Percentiles rank a stretch among this genome's conserved stretches.
phyloP scores from a whole-genome alignment of 2,329 filamentous ascomycete species.

The Arthrobotrys sphaeroides region DNA sequence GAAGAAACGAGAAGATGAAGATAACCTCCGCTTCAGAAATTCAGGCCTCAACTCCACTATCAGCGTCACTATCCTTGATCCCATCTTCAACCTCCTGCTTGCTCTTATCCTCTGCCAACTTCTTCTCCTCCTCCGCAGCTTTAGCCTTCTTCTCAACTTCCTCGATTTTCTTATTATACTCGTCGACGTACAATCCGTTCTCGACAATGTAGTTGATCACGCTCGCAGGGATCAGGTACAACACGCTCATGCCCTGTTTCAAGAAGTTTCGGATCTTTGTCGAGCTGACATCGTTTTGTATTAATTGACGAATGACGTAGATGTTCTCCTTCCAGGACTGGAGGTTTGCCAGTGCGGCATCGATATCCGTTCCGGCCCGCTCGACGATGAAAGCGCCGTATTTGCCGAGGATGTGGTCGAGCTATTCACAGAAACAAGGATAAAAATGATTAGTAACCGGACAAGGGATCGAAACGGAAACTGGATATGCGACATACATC shows the following conservation, averaged over 20 bases:
- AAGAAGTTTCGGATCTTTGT: slow-evolving; percentile 83
- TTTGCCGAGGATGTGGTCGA: slow-evolving; percentile 81
- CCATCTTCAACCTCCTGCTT: neutral
- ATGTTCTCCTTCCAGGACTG: slow-evolving; percentile 82
- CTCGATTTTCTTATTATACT: slow-evolving; percentile 65
- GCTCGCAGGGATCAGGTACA: slow-evolving; percentile 76
- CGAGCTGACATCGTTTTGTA: slow-evolving; percentile 84
- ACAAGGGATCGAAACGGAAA: neutral
- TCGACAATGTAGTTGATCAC: slow-evolving; percentile 79
- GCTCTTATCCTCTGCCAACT: neutral
- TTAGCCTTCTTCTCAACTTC: slow-evolving; percentile 62
- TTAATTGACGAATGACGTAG: slow-evolving; percentile 86
- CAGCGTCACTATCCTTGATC: slow-evolving; percentile 33
- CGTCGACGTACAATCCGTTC: slow-evolving; percentile 72
- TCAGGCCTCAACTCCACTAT: slow-evolving; percentile 49
- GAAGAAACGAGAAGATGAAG: neutral
- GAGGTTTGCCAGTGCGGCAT: slow-evolving; percentile 83
- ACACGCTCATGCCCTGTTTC: slow-evolving; percentile 81
- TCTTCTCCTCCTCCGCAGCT: slow-evolving; percentile 30
- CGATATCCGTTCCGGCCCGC: slow-evolving; percentile 85
- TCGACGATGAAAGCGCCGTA: slow-evolving; percentile 89
- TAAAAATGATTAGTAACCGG: neutral
- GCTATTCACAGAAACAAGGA: slow-evolving; percentile 2
- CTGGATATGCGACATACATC: slow-evolving; percentile 67
- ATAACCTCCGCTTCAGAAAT: neutral